Evolutionary conservation across 441 rosid species (phyloP).

Genomic region (Bocquillonia castaneifolia): DNA sequence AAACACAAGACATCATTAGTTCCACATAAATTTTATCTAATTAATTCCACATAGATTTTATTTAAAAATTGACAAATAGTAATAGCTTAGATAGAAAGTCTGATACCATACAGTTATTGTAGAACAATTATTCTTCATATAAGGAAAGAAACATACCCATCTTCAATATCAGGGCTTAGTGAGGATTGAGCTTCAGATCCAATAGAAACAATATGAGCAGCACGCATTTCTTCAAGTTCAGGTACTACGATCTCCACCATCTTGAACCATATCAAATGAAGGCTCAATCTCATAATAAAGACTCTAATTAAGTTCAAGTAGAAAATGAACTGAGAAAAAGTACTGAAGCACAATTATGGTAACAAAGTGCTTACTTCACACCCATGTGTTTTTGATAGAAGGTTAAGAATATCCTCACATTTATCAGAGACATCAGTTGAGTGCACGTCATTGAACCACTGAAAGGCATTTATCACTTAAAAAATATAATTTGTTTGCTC

Average conservation of each 20-base stretch:
- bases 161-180: slow-evolving; percentile 50
- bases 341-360: neutral
- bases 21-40: too few species aligned
- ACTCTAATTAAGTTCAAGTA: neutral
- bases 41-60: too few species aligned
- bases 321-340: slow-evolving; percentile 2
- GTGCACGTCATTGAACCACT: slow-evolving; percentile 90
- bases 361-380: slow-evolving; percentile 55
- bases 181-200: slow-evolving; percentile 47
- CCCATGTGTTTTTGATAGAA: slow-evolving; percentile 56
- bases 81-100: too few species aligned
- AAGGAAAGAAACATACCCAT: slow-evolving; percentile 50
- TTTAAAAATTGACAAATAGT: too few species aligned
- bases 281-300: slow-evolving; percentile 1
- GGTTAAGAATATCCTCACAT: slow-evolving; percentile 67
- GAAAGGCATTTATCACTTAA: slow-evolving; percentile 29
- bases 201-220: slow-evolving; percentile 70
- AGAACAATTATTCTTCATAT: neutral
- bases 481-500: slow-evolving; percentile 9
- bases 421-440: slow-evolving; percentile 68
- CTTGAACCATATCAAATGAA: slow-evolving; percentile 35
- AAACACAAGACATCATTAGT: slow-evolving; percentile 9
- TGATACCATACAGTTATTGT: too few species aligned
- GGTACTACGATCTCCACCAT: slow-evolving; percentile 77
- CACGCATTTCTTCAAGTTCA: slow-evolving; percentile 76